Conservation (phyloP, 306 rosid genomes). For the Parietaria judaica region DNA sequence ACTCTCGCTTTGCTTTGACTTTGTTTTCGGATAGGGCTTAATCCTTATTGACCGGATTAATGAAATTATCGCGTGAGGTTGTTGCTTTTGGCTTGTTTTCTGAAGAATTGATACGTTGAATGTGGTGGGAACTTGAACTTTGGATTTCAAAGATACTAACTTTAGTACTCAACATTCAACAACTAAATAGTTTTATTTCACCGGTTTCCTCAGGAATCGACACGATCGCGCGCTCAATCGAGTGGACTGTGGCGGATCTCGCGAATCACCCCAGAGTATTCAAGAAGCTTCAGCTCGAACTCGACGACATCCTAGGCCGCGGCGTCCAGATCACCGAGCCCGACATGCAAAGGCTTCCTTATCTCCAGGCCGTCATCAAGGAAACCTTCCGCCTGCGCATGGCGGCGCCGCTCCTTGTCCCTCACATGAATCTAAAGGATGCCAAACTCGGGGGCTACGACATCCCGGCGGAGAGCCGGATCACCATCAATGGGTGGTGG, state of each 20-base stretch:
- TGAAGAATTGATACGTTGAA: too few species aligned
- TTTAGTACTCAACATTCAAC: too few species aligned
- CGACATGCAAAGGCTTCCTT: slow-evolving; percentile 52
- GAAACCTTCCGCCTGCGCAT: slow-evolving; percentile 69
- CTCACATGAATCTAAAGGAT: too few species aligned
- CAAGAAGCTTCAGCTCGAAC: slow-evolving; percentile 45
- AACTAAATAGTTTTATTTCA: too few species aligned
- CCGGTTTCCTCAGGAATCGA: slow-evolving; percentile 54
- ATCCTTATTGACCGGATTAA: too few species aligned
- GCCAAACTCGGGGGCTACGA: too few species aligned
- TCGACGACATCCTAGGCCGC: slow-evolving; percentile 52
- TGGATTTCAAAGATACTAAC: too few species aligned
- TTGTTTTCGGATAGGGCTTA: too few species aligned
- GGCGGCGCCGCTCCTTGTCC: slow-evolving; percentile 62
- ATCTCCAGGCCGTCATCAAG: slow-evolving; percentile 83
- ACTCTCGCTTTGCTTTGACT: too few species aligned
- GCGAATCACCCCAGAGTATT: slow-evolving; percentile 80
- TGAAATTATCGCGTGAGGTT: too few species aligned
- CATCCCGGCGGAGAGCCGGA: slow-evolving; percentile 53
- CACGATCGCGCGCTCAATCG: slow-evolving; percentile 84
- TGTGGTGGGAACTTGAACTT: too few species aligned
- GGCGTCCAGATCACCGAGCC: slow-evolving; percentile 69
- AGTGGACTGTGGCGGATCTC: slow-evolving; percentile 85
- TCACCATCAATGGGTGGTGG: slow-evolving; percentile 61
- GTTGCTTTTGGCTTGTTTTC: too few species aligned